Conservation (phyloP, 768 basidiomycete genomes). For the Hydnum rufescens region DNA sequence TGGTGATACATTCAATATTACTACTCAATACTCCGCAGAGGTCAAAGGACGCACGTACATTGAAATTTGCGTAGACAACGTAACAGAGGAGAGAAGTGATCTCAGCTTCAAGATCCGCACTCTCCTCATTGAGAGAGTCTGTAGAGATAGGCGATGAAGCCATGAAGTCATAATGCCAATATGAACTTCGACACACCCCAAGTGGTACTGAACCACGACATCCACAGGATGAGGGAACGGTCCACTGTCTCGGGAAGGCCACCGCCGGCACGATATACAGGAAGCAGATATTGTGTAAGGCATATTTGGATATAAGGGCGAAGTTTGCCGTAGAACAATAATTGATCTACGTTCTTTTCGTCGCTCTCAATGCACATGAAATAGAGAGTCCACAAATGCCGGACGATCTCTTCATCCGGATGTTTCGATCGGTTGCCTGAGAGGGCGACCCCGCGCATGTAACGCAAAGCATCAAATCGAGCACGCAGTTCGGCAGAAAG, state of each 20-base stretch:
- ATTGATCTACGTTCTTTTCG: slow-evolving; percentile 2
- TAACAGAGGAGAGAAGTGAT: slow-evolving; percentile 7
- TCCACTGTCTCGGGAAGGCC: not conserved
- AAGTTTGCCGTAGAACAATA: not conserved
- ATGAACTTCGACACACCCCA: not conserved
- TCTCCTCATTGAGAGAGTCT: not conserved
- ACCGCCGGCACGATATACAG: too few species aligned
- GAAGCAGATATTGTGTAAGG: not conserved
- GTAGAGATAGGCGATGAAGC: too few species aligned
- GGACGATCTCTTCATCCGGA: not conserved
- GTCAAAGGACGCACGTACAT: slow-evolving; percentile 1
- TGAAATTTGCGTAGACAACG: slow-evolving; percentile 7
- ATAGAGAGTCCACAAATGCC: slow-evolving; percentile 6
- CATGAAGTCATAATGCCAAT: not conserved
- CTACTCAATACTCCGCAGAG: not conserved
- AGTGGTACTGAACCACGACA: not conserved
- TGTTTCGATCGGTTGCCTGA: not conserved
- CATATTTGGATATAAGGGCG: not conserved
- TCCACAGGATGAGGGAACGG: not conserved
- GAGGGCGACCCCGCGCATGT: not conserved
- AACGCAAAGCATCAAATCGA: not conserved
- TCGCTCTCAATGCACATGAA: slow-evolving; percentile 10
- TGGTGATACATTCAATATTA: too few species aligned
- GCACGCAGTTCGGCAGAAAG: slow-evolving; percentile 6
- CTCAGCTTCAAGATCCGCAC: not conserved